Base-by-base conservation (phyloP, 2,329 filamentous ascomycete species). In the Tolypocladium amazonense region DNA sequence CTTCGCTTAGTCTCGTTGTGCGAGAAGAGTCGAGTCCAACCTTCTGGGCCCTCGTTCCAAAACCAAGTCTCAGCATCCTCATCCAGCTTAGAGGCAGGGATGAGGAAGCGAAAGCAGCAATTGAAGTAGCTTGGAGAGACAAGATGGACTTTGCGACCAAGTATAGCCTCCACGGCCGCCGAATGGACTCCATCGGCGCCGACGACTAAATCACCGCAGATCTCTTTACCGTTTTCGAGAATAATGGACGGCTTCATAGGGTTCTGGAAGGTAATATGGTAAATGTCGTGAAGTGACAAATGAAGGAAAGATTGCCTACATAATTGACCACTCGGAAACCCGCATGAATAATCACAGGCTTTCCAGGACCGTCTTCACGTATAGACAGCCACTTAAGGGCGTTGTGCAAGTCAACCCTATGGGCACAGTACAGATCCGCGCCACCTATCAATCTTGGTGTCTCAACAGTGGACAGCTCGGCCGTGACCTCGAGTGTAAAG, bases 161-260 rank as follows among this genome's bases (percentile, higher is more conserved):
- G 58, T 6, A 74, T 62, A 4, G 62, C 61, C 58, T 71, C 65
- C 6, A 66, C 62, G 15, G 67, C 73, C 9, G 64, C 58, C 18
- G 71, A 73, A 57, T 77, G 75, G 20, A 77, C 66, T 7, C 78
- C 78, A 62, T 81, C 78, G 2, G 78, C 77, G 4, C 73, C 76
- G 41, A 80, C 68, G 23, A 79, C 70, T 3, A 79, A 60, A 60
- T 79, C 76, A 25, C 66, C 70, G 7, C 56, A 56, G 14, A 73
- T 61, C 15, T 64, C 61, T 5, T 65, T 58, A 3, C 73, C 74
- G n/a, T 65, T 62, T 7, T 60, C 60, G 7, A 76, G 64, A 0
- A 64, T 66, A 3, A 73, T 67, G 0, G 68, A 69, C 0, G 71
- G 67, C 18, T 58, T 58, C 2, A 62, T 64, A 1, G 68, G 57